A percentile compares a stretch with the other conserved stretches of the same genome.
These are phyloP conservation scores for Rhinocladiella mackenziei DNA, from an alignment of 2,329 filamentous ascomycete species.

Conservation along the genomic window DNA sequence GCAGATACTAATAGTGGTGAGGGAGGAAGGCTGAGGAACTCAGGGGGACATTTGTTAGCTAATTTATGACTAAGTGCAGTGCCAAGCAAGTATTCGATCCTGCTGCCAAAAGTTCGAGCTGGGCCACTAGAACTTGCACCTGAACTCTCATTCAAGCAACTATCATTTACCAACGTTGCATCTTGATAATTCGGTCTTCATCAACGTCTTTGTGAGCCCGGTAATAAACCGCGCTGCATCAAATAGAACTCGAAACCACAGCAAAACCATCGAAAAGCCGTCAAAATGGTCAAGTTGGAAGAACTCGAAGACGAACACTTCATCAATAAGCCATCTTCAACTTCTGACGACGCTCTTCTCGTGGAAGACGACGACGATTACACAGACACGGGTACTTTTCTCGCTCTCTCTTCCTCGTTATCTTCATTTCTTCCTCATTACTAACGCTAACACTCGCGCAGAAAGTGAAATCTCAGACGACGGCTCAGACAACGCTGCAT, in stretches of 20 bases:
- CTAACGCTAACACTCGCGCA: slow-evolving; percentile 36
- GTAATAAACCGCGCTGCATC: no score
- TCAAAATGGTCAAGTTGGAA: slow-evolving; percentile 84
- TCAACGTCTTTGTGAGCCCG: no score
- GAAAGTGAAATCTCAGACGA: slow-evolving; percentile 83
- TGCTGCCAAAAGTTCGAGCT: no score
- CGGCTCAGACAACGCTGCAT: slow-evolving; percentile 55
- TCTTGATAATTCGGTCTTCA: no score
- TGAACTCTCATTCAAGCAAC: no score
- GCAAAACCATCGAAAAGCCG: background rate
- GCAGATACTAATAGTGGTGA: no score
- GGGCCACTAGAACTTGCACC: no score
- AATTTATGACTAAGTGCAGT: no score
- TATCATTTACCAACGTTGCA: no score
- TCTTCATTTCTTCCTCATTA: slow-evolving; percentile 3
- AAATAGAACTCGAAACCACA: background rate
- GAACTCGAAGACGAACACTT: slow-evolving; percentile 98
- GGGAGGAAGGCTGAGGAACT: no score
- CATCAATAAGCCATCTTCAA: slow-evolving; percentile 64
- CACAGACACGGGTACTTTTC: slow-evolving; percentile 74
- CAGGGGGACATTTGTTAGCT: no score
- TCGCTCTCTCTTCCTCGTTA: background rate
- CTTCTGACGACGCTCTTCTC: slow-evolving; percentile 53
- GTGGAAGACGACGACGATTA: slow-evolving; percentile 68
- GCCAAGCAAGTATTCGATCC: no score